phyloP scores from a whole-genome alignment of 345 rosid genomes.

The Punica granatum region DNA sequence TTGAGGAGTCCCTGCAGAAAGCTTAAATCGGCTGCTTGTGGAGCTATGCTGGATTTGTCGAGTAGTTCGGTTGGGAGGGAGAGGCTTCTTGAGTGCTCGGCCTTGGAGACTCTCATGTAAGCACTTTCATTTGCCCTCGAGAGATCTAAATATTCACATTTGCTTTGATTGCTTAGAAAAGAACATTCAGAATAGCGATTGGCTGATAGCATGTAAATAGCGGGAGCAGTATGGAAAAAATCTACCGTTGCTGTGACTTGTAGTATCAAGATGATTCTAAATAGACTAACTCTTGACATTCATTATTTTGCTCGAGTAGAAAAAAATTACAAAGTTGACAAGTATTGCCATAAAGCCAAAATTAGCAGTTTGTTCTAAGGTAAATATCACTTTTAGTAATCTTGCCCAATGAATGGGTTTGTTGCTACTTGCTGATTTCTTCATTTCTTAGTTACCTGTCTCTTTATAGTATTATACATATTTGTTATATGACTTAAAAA shows the following conservation, averaged over 20 bases:
- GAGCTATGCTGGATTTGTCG: constrained; percentile 44
- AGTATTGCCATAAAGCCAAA: neutral
- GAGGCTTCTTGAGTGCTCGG: constrained; percentile 29
- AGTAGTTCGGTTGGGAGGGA: constrained; percentile 34
- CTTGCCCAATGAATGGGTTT: too few species aligned
- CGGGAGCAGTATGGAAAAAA: too few species aligned
- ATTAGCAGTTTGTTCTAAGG: neutral
- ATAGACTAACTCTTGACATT: neutral
- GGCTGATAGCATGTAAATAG: neutral
- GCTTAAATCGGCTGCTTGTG: constrained; percentile 29
- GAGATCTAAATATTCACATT: neutral
- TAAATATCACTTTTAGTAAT: neutral
- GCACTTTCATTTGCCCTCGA: constrained; percentile 8
- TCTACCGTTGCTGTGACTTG: too few species aligned
- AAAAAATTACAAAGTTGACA: neutral
- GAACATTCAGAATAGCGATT: neutral
- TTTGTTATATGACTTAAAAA: constrained; percentile 14
- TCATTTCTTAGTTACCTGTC: neutral
- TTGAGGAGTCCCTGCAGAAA: constrained; percentile 13
- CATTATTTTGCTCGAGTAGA: neutral
- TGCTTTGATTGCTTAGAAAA: neutral
- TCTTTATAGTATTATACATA: neutral
- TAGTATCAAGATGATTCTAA: neutral
- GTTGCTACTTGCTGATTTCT: neutral
- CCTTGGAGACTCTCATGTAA: constrained; percentile 38